Evolutionary conservation across 495 filamentous ascomycete genomes (phyloP).

Genomic region (Aspergillus affinis): DNA sequence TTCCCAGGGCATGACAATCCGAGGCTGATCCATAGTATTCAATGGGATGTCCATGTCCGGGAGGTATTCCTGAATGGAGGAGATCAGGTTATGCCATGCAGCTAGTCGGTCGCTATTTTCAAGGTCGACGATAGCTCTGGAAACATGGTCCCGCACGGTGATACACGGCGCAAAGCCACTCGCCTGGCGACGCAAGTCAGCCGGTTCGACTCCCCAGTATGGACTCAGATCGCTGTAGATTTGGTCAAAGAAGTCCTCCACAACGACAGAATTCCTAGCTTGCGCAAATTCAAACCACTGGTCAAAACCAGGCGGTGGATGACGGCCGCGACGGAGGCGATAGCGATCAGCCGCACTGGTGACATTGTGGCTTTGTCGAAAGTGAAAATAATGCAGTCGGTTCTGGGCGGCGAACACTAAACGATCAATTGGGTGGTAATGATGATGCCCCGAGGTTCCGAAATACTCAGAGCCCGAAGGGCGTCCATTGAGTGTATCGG

Average conservation of each 20-base stretch:
- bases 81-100: constrained; percentile 48
- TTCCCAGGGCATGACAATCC: constrained; percentile 68
- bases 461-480: too few relatives aligned
- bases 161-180: constrained; percentile 12
- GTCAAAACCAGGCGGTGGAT: constrained; percentile 65
- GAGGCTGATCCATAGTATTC: constrained; percentile 67
- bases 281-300: constrained; percentile 65
- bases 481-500: too few relatives aligned
- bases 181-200: constrained; percentile 37
- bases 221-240: constrained; percentile 60
- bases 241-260: constrained; percentile 61
- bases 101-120: constrained; percentile 8
- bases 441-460: too few relatives aligned
- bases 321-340: constrained; percentile 16
- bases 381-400: too few relatives aligned
- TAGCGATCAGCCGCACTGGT: constrained; percentile 2
- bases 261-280: constrained; percentile 43
- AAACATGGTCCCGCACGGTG: constrained; percentile 13
- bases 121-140: constrained; percentile 1
- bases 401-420: too few relatives aligned
- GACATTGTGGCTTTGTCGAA: not conserved
- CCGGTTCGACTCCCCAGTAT: constrained; percentile 56
- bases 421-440: too few relatives aligned
- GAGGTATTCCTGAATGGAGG: constrained; percentile 54
- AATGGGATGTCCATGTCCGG: constrained; percentile 69